Conservation (phyloP, 225 moss, liverwort and hornwort species). For the Pseudisothecium myosuroides region DNA sequence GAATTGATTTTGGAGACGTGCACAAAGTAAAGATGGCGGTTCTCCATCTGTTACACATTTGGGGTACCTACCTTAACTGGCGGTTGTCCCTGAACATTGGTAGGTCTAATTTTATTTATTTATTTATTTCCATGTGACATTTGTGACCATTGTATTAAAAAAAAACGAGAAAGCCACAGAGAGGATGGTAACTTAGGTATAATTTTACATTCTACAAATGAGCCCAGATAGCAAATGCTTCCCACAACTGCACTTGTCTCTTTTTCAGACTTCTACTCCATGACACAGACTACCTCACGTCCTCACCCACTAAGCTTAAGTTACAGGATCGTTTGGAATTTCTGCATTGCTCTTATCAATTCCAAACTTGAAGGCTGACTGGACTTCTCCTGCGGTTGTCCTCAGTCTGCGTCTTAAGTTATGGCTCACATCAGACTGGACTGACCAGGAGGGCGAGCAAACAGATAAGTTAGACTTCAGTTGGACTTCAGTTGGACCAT, state of each 20-base stretch:
- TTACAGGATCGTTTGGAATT: background rate
- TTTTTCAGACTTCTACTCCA: background rate
- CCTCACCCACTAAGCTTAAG: background rate
- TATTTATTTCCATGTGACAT: no score
- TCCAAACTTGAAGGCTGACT: background rate
- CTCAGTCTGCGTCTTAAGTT: background rate
- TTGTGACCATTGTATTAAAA: no score
- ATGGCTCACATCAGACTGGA: background rate
- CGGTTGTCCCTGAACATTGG: no score
- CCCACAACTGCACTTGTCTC: background rate
- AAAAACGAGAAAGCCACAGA: no score
- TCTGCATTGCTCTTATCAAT: background rate
- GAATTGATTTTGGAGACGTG: no score
- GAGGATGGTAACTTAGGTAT: no score
- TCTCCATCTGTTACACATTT: no score
- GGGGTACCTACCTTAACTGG: no score
- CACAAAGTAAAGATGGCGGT: no score
- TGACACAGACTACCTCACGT: background rate
- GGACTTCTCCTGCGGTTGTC: background rate
- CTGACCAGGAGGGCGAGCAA: background rate
- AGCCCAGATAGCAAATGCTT: background rate
- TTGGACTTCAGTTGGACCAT: background rate
- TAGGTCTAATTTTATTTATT: no score
- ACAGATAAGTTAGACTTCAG: background rate
- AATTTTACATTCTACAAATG: no score